These are phyloP conservation scores for Pulveroboletus sp. DNA, from an alignment of 768 basidiomycete genomes.

Conservation along the genomic window DNA sequence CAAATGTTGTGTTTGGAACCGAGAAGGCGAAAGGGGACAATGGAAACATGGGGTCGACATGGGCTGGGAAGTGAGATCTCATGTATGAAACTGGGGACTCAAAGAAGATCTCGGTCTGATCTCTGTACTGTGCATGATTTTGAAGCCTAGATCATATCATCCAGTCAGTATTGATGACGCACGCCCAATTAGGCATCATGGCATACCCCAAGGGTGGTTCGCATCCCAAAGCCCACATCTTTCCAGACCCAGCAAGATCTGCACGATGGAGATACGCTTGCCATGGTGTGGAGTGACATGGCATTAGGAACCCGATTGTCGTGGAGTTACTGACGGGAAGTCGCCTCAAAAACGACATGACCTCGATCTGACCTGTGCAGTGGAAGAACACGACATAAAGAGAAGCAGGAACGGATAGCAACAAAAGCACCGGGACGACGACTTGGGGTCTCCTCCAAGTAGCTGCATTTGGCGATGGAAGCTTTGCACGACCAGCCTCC, in stretches of 20 bases:
- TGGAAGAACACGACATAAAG: slow-evolving; percentile 73
- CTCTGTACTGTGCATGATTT: slow-evolving; percentile 54
- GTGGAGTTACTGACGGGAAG: slow-evolving; percentile 49
- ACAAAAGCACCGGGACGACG: slow-evolving; percentile 37
- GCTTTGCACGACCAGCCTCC: not conserved
- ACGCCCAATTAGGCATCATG: not conserved
- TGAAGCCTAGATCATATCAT: slow-evolving; percentile 33
- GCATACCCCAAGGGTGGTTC: slow-evolving; percentile 87
- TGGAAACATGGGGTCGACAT: slow-evolving; percentile 61
- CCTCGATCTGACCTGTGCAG: slow-evolving; percentile 71
- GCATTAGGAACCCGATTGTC: slow-evolving; percentile 81
- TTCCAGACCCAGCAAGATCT: slow-evolving; percentile 49
- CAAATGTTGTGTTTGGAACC: slow-evolving; percentile 38
- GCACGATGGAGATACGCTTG: slow-evolving; percentile 79
- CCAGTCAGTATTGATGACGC: slow-evolving; percentile 6
- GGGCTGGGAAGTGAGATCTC: slow-evolving; percentile 55
- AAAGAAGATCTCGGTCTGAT: slow-evolving; percentile 84
- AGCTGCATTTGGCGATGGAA: not conserved
- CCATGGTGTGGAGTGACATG: slow-evolving; percentile 95
- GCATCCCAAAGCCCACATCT: slow-evolving; percentile 84
- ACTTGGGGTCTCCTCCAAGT: slow-evolving; percentile 25
- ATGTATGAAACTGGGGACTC: slow-evolving; percentile 65
- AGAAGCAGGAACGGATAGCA: slow-evolving; percentile 56
- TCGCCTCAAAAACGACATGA: slow-evolving; percentile 61
- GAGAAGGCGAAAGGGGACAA: slow-evolving; percentile 53